These are phyloP conservation scores for Pisolithus microcarpus DNA, from an alignment of 768 basidiomycete species.

Conservation along the genomic window DNA sequence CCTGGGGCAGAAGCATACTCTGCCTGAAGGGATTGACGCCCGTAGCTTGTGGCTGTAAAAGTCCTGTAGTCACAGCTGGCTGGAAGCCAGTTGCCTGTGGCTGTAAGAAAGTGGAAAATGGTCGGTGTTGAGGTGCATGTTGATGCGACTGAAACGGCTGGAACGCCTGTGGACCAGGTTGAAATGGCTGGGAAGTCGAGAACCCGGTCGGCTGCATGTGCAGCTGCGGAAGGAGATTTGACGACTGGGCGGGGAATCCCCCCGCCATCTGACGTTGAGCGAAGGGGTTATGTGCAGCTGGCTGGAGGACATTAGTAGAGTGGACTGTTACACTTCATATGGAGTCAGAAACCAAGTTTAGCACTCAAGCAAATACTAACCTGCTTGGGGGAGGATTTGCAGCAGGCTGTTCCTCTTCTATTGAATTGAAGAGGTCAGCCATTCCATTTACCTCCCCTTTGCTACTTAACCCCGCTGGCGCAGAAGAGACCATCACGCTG, in stretches of 20 bases:
- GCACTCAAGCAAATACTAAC: conserved; percentile 16
- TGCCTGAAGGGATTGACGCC: conserved; percentile 82
- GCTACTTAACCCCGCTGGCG: conserved; percentile 16
- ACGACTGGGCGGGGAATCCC: conserved; percentile 37
- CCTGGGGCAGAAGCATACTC: conserved; percentile 60
- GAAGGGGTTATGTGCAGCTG: conserved; percentile 72
- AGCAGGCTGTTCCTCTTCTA: conserved; percentile 77
- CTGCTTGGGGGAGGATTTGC: conserved; percentile 59
- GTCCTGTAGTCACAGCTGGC: conserved; percentile 35
- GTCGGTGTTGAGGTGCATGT: conserved; percentile 38
- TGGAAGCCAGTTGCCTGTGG: conserved; percentile 44
- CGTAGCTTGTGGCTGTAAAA: conserved; percentile 49
- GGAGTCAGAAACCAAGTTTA: conserved; percentile 7
- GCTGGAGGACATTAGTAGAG: conserved; percentile 42
- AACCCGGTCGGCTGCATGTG: conserved; percentile 56
- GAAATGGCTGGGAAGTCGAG: conserved; percentile 35
- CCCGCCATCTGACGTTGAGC: conserved; percentile 48
- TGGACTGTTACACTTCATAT: conserved; percentile 33
- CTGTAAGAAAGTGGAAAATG: conserved; percentile 50
- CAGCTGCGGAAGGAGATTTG: conserved; percentile 33
- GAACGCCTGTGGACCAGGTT: conserved; percentile 22
- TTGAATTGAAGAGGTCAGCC: conserved; percentile 83
- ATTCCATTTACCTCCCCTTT: conserved; percentile 39
- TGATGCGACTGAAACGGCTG: conserved; percentile 5
- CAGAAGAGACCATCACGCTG: conserved; percentile 1